These are phyloP conservation scores for Phylloporus rhodoxanthus DNA, from an alignment of 768 basidiomycete species.

Conservation along the genomic window DNA sequence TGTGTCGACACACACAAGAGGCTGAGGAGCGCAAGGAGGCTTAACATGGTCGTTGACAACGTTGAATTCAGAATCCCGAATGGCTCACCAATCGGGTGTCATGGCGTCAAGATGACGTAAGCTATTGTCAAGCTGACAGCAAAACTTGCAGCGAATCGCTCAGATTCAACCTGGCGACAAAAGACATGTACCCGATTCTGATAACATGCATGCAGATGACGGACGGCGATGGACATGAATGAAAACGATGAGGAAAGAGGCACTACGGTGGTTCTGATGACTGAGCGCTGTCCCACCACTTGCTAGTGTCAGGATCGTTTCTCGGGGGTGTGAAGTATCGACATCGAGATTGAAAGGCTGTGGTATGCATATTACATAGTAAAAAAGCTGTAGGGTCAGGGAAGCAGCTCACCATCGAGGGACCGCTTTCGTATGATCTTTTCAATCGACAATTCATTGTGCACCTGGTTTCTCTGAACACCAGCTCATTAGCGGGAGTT, in stretches of 20 bases:
- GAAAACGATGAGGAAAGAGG: constrained; percentile 28
- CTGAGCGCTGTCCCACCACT: constrained; percentile 47
- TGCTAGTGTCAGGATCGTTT: constrained; percentile 50
- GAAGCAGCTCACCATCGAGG: constrained; percentile 51
- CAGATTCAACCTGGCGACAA: neutral
- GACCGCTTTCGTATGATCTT: constrained; percentile 65
- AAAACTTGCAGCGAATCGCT: constrained; percentile 1
- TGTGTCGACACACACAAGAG: constrained; percentile 8
- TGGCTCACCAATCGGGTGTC: neutral
- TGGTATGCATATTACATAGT: constrained; percentile 14
- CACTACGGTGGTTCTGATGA: constrained; percentile 31
- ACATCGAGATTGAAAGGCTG: constrained; percentile 77
- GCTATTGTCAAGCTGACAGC: neutral
- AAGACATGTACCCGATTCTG: constrained; percentile 12
- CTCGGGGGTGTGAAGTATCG: constrained; percentile 68
- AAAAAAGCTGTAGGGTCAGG: constrained; percentile 13
- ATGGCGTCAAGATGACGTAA: constrained; percentile 30
- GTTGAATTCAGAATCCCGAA: no score
- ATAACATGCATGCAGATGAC: constrained; percentile 10
- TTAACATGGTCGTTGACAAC: constrained; percentile 23
- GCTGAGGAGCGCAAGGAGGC: constrained; percentile 13
- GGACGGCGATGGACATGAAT: constrained; percentile 15
- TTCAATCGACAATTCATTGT: constrained; percentile 69
- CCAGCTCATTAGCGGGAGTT: constrained; percentile 24
- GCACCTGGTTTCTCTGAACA: constrained; percentile 63